Base-by-base conservation (phyloP, 768 basidiomycete genomes). In the Boletus eberwhitei region DNA sequence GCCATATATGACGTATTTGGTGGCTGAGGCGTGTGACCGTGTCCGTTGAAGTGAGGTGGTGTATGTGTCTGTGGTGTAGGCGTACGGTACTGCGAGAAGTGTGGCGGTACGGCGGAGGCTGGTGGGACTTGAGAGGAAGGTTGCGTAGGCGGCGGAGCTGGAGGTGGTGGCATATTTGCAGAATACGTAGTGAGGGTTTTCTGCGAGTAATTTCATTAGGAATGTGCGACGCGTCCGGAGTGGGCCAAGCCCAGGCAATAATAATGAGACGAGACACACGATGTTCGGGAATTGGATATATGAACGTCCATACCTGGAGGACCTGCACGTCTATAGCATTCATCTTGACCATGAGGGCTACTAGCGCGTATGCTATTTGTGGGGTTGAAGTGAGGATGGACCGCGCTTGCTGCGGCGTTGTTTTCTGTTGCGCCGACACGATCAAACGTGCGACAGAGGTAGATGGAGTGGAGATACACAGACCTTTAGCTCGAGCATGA, bases 321-420 rank as follows among this genome's bases (percentile, higher is more conserved):
- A 89, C 87, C 42, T 89, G 84, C 45, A 87, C 76, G 47, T 89
- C 83, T 36, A 90, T 77, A 0, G 86, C 86, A 52, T 86, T 84
- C 73, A 90, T 82, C 52, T 81, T 82, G 21, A 89, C 87, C 87
- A 90, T 88, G 36, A 90, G 79, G 0, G 79, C 79, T 54, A 91
- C 87, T 0, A 91, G 74, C 2, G 86, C 87, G 68, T 88, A 90
- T 0, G 88, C 83, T 52, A 91, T 88, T 49, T 84, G 83, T 0
- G 88, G 88, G 57, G 88, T 87, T 16, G 77, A 76, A 59, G 86
- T 86, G 40, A 91, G 75, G 61, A 91, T 87, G 32, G 77, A 74
- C 19, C 80, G 77, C 2, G 87, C 88, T 29, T 87, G 83, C 24
- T 79, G 79, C 31, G 87, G 85, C 0, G 86, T 85, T 2, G 88